A percentile compares a stretch with the other conserved stretches of the same genome.
These are phyloP conservation scores for Xylariaceae sp. DNA, from an alignment of 2,329 filamentous ascomycete species.

Conservation along the genomic window DNA sequence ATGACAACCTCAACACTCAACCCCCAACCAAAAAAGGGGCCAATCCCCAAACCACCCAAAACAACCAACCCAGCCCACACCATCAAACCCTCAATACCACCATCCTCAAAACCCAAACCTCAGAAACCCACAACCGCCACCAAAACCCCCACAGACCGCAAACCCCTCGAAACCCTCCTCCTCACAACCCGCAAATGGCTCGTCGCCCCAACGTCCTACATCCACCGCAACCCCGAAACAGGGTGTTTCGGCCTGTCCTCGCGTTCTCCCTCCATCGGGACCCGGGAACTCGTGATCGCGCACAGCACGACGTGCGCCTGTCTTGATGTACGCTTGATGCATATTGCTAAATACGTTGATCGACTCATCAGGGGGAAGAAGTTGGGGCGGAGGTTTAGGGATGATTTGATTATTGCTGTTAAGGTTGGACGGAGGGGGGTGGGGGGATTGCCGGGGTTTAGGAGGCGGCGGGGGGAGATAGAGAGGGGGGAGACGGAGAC, in stretches of 20 bases:
- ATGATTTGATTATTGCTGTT: slow-evolving; percentile 20
- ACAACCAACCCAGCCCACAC: neutral
- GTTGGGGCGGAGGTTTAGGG: slow-evolving; percentile 13
- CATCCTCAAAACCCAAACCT: neutral
- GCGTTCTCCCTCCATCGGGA: neutral
- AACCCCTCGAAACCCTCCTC: slow-evolving; percentile 9
- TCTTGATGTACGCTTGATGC: slow-evolving; percentile 16
- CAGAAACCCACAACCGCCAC: neutral
- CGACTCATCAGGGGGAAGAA: neutral
- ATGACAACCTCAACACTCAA: neutral
- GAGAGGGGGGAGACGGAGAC: neutral
- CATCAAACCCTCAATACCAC: neutral
- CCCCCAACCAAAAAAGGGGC: neutral
- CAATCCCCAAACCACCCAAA: neutral
- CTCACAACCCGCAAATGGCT: slow-evolving; percentile 14
- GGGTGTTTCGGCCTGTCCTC: slow-evolving; percentile 17
- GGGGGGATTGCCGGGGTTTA: neutral
- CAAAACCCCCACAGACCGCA: neutral
- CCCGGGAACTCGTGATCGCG: slow-evolving; percentile 16
- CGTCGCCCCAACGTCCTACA: slow-evolving; percentile 9
- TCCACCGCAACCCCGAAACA: slow-evolving; percentile 15
- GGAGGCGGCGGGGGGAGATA: slow-evolving; percentile 2
- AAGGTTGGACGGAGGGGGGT: slow-evolving; percentile 16
- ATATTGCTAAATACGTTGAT: slow-evolving; percentile 17
- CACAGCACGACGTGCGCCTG: slow-evolving; percentile 18